These are phyloP conservation scores for Solanum lycopersicoides DNA, from an alignment of 257 asterid genomes.

Conservation along the genomic window DNA sequence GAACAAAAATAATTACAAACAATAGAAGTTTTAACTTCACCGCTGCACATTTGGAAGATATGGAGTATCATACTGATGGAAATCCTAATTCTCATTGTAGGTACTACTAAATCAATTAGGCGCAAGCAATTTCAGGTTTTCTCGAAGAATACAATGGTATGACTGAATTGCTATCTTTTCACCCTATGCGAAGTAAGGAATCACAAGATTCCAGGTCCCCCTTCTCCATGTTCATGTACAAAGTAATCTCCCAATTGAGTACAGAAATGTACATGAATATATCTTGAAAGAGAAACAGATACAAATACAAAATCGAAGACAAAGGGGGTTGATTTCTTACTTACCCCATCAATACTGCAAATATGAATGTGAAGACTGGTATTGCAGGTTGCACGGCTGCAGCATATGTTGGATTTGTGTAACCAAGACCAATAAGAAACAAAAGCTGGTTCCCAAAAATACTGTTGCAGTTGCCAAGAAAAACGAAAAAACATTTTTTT, in stretches of 20 bases:
- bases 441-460: constrained; percentile 92
- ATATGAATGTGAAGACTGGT: constrained; percentile 91
- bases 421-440: constrained; percentile 93
- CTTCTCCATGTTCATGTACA: not conserved
- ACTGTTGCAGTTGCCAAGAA: constrained; percentile 30
- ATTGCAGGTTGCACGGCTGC: constrained; percentile 95
- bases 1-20: not conserved
- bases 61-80: not conserved
- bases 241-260: not conserved
- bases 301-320: not conserved
- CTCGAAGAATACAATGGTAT: not conserved
- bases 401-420: constrained; percentile 93
- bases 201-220: not conserved
- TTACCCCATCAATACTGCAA: constrained; percentile 90
- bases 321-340: constrained; percentile 6
- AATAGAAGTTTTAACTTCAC: not conserved
- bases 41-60: not conserved
- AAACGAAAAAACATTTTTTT: not conserved
- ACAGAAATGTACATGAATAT: not conserved
- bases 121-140: not conserved
- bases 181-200: not conserved
- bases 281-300: not conserved
- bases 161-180: not conserved
- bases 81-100: not conserved
- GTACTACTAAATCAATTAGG: not conserved